phyloP scores from a whole-genome alignment of 306 rosid genomes.

The Prinsepia uniflora region DNA sequence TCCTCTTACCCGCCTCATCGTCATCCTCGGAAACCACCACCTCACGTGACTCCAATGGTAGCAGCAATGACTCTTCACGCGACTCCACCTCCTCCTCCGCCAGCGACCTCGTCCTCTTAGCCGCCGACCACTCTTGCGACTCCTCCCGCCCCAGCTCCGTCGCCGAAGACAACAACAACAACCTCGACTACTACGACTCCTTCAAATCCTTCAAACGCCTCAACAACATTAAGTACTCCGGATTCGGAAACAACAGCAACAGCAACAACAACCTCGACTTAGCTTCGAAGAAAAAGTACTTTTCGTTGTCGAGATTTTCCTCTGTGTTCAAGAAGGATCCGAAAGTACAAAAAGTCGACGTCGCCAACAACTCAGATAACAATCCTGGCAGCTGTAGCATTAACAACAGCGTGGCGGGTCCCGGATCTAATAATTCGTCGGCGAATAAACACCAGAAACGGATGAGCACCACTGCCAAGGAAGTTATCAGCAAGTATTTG shows the following conservation, averaged over 20 bases:
- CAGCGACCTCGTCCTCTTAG: slow-evolving; percentile 46
- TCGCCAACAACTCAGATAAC: background rate
- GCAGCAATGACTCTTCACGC: slow-evolving; percentile 41
- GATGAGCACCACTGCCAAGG: slow-evolving; percentile 58
- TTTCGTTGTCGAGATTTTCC: slow-evolving; percentile 72
- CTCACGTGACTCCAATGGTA: slow-evolving; percentile 79
- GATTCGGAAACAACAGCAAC: background rate
- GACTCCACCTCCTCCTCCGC: slow-evolving; percentile 53
- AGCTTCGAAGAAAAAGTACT: slow-evolving; percentile 45
- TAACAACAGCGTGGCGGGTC: background rate
- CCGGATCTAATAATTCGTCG: slow-evolving; percentile 37
- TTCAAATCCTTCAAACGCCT: slow-evolving; percentile 36
- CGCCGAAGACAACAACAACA: slow-evolving; percentile 41
- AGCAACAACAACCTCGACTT: background rate
- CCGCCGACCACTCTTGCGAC: slow-evolving; percentile 50
- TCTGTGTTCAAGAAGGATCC: slow-evolving; percentile 63
- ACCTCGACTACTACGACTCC: background rate
- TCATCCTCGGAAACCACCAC: slow-evolving; percentile 44
- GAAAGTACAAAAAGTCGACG: background rate
- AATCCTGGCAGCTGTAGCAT: no score
- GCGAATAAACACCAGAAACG: slow-evolving; percentile 38
- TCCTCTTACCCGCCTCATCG: slow-evolving; percentile 53
- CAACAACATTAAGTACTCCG: background rate
- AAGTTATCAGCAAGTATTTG: slow-evolving; percentile 69
- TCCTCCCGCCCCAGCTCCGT: slow-evolving; percentile 78